These are phyloP conservation scores for Dactylellina sp. DNA, from an alignment of 2,329 filamentous ascomycete genomes.

Conservation along the genomic window DNA sequence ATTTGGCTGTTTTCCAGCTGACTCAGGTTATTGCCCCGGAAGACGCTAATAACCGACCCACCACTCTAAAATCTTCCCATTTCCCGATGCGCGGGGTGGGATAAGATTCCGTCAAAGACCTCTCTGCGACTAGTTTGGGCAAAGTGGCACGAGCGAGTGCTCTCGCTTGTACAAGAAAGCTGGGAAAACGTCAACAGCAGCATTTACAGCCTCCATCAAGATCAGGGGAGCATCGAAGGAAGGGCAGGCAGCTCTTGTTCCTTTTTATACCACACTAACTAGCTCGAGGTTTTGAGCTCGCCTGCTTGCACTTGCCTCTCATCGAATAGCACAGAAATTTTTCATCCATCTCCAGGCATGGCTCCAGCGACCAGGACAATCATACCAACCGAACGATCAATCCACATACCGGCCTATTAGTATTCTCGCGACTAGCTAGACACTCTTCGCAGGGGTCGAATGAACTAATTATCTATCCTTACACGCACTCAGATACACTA, in stretches of 20 bases:
- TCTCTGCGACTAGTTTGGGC: slow-evolving; percentile 1
- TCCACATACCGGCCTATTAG: slow-evolving; percentile 18
- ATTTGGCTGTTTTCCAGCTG: not conserved
- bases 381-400: slow-evolving; percentile 37
- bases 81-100: slow-evolving; percentile 21
- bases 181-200: slow-evolving; percentile 27
- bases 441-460: slow-evolving; percentile 23
- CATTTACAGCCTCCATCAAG: slow-evolving; percentile 18
- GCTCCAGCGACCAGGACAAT: no score
- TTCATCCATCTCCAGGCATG: no score
- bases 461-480: slow-evolving; percentile 12
- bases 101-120: slow-evolving; percentile 3
- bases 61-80: slow-evolving; percentile 7
- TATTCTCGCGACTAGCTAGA: slow-evolving; percentile 24
- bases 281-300: no score
- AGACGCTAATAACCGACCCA: not conserved
- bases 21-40: not conserved
- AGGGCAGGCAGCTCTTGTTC: slow-evolving; percentile 56
- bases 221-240: no score
- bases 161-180: slow-evolving; percentile 42
- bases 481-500: not conserved
- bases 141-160: not conserved
- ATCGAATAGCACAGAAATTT: no score
- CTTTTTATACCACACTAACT: slow-evolving; percentile 13
- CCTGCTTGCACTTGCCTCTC: no score